These are phyloP conservation scores for Pistacia vera DNA, from an alignment of 345 rosid genomes.

Conservation along the genomic window DNA sequence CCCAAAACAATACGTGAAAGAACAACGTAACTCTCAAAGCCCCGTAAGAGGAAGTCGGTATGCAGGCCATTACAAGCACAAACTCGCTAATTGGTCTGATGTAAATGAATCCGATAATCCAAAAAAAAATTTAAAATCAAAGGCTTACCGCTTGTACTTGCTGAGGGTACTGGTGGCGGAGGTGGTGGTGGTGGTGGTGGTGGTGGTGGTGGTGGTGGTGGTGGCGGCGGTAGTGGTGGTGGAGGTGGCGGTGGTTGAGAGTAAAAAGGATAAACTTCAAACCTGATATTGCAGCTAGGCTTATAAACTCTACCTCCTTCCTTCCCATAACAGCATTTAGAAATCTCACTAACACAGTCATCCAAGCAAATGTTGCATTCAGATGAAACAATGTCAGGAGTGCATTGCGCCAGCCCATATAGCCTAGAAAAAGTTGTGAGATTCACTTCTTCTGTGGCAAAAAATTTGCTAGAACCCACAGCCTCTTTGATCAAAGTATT, in stretches of 20 bases:
- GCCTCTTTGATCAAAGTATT: conserved; percentile 4
- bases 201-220: too few species aligned
- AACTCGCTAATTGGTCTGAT: too few species aligned
- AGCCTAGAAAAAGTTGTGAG: conserved; percentile 16
- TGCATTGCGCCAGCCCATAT: conserved; percentile 53
- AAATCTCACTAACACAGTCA: conserved; percentile 6
- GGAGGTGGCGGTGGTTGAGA: not conserved
- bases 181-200: too few species aligned
- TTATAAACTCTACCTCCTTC: conserved; percentile 33
- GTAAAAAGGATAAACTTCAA: conserved; percentile 23
- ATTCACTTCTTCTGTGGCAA: conserved; percentile 13
- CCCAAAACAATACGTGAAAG: too few species aligned
- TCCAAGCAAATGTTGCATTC: too few species aligned
- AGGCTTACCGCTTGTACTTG: too few species aligned
- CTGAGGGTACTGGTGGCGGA: too few species aligned
- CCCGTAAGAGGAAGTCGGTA: too few species aligned
- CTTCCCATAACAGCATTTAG: conserved; percentile 32
- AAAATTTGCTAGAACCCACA: conserved; percentile 28
- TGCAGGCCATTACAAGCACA: too few species aligned
- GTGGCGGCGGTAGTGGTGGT: conserved; percentile 5
- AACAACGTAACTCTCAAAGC: too few species aligned
- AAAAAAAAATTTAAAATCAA: too few species aligned
- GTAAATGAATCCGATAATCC: too few species aligned
- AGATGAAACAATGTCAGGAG: not conserved
- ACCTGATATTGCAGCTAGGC: conserved; percentile 33